Base-by-base conservation (phyloP, 345 rosid genomes). In the Murraya paniculata region DNA sequence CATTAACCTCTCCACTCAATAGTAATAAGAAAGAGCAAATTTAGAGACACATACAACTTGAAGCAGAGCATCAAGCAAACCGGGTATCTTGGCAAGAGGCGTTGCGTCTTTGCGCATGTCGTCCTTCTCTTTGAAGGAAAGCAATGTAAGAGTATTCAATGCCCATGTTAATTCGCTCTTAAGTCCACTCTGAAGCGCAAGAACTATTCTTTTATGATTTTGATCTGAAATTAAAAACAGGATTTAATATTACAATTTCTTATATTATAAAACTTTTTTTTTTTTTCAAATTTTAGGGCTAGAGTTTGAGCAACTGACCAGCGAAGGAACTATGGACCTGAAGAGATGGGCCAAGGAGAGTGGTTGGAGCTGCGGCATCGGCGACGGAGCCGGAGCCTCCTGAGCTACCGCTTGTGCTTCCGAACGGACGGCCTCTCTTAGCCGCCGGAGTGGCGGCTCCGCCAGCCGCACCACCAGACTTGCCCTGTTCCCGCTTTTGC, bases 121-220 rank as follows among this genome's bases (percentile, higher is more conserved):
- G 4, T 96, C 98, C 73, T 87, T 96, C 71, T 94, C 99, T 77
- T 92, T 96, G 91, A 96, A 96, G 22, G 98, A 96, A 4, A 96
- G 95, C 86, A 96, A 62, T 1, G 98, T 96, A 61, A 96, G 95
- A 53, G 99, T 87, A 70, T 96, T 92, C 81, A 96, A 78, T 5
- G 99, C 98, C 99, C 98, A 96, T 59, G 87, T 94, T 73, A 96
- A 79, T 83, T 96, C 99, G 81, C 98, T 94, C 91, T 94, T 96
- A 56, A 96, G 83, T 30, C 99, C 98, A 82, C 99, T 92, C 80
- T 96, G 99, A 38, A 96, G 91, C 5, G 99, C 99, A 75, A 96
- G 87, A 50, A 96, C 99, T 77, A 96, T 91, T 82, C 99, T 88
- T 85, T 84, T 89, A 55, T 90, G 89, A 82, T 92, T 94, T 85